A percentile compares a stretch with the other conserved stretches of the same genome.
Conservation (phyloP, 2,329 filamentous ascomycete genomes). For the Clonostachys byssicola region DNA sequence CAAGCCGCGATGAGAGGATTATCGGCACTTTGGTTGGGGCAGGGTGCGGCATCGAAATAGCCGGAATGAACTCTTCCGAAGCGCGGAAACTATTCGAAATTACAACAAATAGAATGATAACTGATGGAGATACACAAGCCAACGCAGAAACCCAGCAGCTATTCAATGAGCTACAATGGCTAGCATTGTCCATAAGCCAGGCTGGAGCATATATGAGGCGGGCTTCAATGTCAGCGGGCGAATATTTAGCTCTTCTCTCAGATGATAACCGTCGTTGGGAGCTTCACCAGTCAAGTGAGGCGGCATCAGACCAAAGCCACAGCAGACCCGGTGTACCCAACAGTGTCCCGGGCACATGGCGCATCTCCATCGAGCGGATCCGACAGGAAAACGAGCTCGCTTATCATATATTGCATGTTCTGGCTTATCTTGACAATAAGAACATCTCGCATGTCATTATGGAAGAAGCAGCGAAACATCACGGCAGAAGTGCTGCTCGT, state of each 20-base stretch:
- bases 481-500: background rate
- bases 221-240: background rate
- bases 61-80: background rate
- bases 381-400: background rate
- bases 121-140: background rate
- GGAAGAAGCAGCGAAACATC: background rate
- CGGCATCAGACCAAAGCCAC: background rate
- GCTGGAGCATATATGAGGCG: background rate
- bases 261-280: background rate
- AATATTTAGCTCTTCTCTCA: background rate
- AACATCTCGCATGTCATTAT: background rate
- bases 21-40: background rate
- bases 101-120: background rate
- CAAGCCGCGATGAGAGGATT: background rate
- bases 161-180: background rate
- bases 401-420: background rate
- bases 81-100: background rate
- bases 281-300: background rate
- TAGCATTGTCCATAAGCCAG: background rate
- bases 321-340: background rate
- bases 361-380: background rate
- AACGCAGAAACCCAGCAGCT: background rate
- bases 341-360: background rate
- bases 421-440: background rate
- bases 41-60: background rate